phyloP scores from a whole-genome alignment of 164 flowering plant genomes.

The Macadamia integrifolia region DNA sequence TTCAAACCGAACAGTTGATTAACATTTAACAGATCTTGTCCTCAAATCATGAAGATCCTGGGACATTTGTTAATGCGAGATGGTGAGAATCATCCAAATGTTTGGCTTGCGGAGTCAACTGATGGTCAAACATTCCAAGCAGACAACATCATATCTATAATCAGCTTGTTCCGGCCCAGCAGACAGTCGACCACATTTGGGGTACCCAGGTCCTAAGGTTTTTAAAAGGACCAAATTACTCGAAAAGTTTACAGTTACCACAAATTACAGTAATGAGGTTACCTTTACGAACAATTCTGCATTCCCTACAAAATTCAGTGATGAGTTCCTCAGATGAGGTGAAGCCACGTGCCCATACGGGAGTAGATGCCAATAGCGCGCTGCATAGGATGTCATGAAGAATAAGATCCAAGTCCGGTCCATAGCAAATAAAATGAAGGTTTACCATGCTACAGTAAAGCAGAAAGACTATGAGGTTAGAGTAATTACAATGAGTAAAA shows the following conservation, averaged over 20 bases:
- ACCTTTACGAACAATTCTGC: slow-evolving; percentile 98
- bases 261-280: background rate
- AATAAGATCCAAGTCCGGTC: background rate
- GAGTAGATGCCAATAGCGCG: slow-evolving; percentile 88
- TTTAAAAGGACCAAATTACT: background rate
- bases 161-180: too few species aligned
- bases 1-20: too few species aligned
- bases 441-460: background rate
- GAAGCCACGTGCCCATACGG: slow-evolving; percentile 93
- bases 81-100: too few species aligned
- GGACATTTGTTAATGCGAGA: too few species aligned
- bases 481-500: background rate
- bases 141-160: too few species aligned
- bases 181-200: too few species aligned
- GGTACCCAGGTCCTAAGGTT: too few species aligned
- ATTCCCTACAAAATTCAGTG: slow-evolving; percentile 95
- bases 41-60: too few species aligned
- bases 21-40: too few species aligned
- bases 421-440: too few species aligned
- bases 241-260: background rate
- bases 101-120: too few species aligned
- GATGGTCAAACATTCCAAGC: too few species aligned
- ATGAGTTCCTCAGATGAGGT: slow-evolving; percentile 80
- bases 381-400: slow-evolving; percentile 25
- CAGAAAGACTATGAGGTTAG: background rate